These are phyloP conservation scores for Alternaria conjuncta DNA, from an alignment of 2,329 filamentous ascomycete genomes.

Conservation along the genomic window DNA sequence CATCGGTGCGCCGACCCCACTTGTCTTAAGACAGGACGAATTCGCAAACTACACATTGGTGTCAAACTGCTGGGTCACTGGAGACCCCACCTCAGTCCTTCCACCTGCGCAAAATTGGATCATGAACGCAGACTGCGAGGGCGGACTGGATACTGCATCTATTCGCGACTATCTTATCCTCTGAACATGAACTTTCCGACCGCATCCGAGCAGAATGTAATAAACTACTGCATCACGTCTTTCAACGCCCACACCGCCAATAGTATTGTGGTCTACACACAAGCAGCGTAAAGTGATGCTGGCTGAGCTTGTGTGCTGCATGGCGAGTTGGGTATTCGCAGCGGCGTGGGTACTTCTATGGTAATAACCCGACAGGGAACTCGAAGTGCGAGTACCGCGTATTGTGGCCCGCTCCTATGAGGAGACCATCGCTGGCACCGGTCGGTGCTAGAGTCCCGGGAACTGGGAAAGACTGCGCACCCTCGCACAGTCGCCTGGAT, in stretches of 20 bases:
- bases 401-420: conserved; percentile 37
- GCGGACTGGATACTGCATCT: neutral
- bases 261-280: conserved; percentile 50
- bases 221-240: neutral
- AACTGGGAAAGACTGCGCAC: conserved; percentile 37
- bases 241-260: conserved; percentile 22
- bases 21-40: neutral
- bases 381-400: conserved; percentile 39
- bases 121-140: neutral
- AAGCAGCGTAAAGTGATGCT: conserved; percentile 53
- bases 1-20: neutral
- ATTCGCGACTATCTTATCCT: neutral
- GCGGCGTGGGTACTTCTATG: conserved; percentile 53
- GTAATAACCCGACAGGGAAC: conserved; percentile 44
- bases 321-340: conserved; percentile 49
- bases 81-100: neutral
- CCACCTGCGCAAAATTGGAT: neutral
- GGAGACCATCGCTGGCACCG: conserved; percentile 17
- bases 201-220: neutral
- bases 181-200: neutral
- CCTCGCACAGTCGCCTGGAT: conserved; percentile 35
- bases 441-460: conserved; percentile 37
- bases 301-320: conserved; percentile 27
- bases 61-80: neutral
- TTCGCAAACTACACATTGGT: neutral